Evolutionary conservation across 495 filamentous ascomycete species (phyloP).

Genomic region (Neurospora discreta): DNA sequence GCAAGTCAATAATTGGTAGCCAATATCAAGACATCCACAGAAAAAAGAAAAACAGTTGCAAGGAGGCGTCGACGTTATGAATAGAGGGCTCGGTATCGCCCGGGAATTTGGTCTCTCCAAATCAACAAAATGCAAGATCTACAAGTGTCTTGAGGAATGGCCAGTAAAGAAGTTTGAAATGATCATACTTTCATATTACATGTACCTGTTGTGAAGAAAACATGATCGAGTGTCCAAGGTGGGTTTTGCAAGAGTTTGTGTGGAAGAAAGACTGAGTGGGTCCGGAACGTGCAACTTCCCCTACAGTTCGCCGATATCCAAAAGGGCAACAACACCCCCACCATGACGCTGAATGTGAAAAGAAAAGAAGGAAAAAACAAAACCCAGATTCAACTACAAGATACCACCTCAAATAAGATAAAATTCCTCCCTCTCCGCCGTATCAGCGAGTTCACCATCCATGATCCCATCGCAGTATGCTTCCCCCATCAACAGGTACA

Average conservation of each 20-base stretch:
- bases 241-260: background rate
- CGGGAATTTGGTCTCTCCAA: background rate
- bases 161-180: background rate
- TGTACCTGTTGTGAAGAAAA: background rate
- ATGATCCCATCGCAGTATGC: slow-evolving; percentile 10
- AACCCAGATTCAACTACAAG: too few relatives aligned
- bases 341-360: background rate
- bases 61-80: background rate
- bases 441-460: slow-evolving; percentile 2
- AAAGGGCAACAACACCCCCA: background rate
- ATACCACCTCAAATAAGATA: background rate
- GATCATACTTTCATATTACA: background rate
- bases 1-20: background rate
- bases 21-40: background rate
- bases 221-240: background rate
- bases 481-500: slow-evolving; percentile 3
- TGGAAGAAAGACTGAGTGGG: background rate
- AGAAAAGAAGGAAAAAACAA: background rate
- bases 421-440: background rate
- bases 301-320: background rate
- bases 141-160: fast-evolving
- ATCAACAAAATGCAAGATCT: background rate
- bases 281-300: background rate
- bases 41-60: background rate
- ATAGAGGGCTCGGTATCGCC: background rate